Evolutionary conservation across 2,329 filamentous ascomycete genomes (phyloP).

Genomic region (Dactylella cylindrospora): DNA sequence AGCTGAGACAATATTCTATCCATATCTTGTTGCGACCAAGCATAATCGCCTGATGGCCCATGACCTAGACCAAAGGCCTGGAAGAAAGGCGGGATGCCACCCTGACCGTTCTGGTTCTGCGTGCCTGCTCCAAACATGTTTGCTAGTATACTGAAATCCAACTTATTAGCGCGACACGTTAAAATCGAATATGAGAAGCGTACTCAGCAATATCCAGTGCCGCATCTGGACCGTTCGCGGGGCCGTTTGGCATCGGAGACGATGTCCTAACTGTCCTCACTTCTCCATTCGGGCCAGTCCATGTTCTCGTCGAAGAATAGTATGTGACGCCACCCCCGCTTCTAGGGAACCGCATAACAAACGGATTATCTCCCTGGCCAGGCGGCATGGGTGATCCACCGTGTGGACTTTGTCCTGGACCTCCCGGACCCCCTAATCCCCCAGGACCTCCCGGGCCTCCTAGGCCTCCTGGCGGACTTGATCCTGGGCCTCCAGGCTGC

Average conservation of each 20-base stretch:
- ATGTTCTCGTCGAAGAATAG: conserved; percentile 37
- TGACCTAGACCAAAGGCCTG: conserved; percentile 39
- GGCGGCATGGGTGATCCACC: conserved; percentile 13
- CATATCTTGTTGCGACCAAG: conserved; percentile 85
- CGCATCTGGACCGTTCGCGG: conserved; percentile 4
- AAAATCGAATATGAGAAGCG: background rate
- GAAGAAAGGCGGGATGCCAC: conserved; percentile 28
- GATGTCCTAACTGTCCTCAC: conserved; percentile 34
- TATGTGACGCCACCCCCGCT: conserved; percentile 25
- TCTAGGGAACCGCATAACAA: conserved; percentile 32
- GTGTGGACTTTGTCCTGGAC: conserved; percentile 6
- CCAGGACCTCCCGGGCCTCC: conserved; percentile 4
- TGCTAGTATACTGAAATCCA: conserved; percentile 13
- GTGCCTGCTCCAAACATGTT: conserved; percentile 26
- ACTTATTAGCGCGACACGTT: background rate
- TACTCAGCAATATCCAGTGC: conserved; percentile 27
- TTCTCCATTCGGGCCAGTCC: conserved; percentile 35
- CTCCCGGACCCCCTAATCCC: conserved; percentile 15
- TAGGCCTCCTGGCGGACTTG: conserved; percentile 27
- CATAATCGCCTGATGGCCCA: conserved; percentile 68
- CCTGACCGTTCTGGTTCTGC: conserved; percentile 8
- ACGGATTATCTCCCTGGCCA: conserved; percentile 20
- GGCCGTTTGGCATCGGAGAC: conserved; percentile 28
- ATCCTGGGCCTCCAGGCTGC: conserved; percentile 27
- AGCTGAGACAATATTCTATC: conserved; percentile 84